Percentiles rank a stretch among this genome's conserved stretches.
These are phyloP conservation scores for Parachaetomium inaequale DNA, from an alignment of 495 filamentous ascomycete species.

Conservation along the genomic window DNA sequence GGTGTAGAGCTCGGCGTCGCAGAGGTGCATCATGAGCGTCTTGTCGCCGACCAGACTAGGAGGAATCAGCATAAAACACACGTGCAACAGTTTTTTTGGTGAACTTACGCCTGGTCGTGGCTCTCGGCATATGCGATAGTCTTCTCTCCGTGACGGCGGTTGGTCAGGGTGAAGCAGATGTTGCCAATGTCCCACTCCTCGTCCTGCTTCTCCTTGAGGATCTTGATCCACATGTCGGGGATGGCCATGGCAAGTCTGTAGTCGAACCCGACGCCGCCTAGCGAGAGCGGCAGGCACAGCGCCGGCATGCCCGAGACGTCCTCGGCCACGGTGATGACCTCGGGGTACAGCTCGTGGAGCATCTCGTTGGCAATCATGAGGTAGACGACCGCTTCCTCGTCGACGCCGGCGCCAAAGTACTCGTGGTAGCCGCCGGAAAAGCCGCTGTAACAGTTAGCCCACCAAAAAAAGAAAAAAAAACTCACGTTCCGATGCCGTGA, in stretches of 20 bases:
- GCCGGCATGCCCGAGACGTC: slow-evolving; percentile 98
- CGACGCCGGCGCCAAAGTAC: slow-evolving; percentile 90
- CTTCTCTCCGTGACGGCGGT: slow-evolving; percentile 93
- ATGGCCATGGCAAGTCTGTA: slow-evolving; percentile 97
- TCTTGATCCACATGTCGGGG: slow-evolving; percentile 98
- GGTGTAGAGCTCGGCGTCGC: slow-evolving; percentile 95
- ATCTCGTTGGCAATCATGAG: slow-evolving; percentile 96
- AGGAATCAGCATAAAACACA: slow-evolving; percentile 33
- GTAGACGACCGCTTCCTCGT: slow-evolving; percentile 93
- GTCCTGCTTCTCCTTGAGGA: slow-evolving; percentile 89
- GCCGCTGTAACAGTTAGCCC: slow-evolving; percentile 52
- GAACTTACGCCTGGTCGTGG: slow-evolving; percentile 93
- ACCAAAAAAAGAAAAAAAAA: slow-evolving; percentile 25
- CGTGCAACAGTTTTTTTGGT: background rate
- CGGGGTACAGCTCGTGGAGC: slow-evolving; percentile 83
- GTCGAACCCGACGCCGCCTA: slow-evolving; percentile 94
- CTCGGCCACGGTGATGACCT: slow-evolving; percentile 86
- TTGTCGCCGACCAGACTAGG: slow-evolving; percentile 92
- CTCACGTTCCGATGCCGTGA: slow-evolving; percentile 96
- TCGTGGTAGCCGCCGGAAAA: slow-evolving; percentile 99
- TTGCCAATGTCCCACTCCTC: slow-evolving; percentile 88
- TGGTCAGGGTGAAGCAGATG: slow-evolving; percentile 81
- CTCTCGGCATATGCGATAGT: slow-evolving; percentile 97
- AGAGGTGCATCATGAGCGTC: slow-evolving; percentile 93
- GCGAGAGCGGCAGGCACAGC: slow-evolving; percentile 74